phyloP scores from a whole-genome alignment of 2,329 filamentous ascomycete species.

The Aspergillus unguis region DNA sequence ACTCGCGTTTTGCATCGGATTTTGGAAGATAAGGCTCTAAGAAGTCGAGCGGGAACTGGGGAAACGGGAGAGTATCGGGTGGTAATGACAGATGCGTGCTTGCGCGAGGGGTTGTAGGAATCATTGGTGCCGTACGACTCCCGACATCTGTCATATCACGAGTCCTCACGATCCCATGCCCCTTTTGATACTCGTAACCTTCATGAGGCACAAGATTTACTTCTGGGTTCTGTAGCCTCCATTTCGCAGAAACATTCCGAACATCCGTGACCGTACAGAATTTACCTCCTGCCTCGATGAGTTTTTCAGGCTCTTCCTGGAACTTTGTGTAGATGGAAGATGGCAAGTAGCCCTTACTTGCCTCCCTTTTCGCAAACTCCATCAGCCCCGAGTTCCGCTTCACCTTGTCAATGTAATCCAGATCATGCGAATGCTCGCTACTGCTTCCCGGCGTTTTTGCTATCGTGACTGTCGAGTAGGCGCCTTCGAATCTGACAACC shows the following conservation, averaged over 20 bases:
- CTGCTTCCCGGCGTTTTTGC: conserved; percentile 41
- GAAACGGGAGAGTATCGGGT: conserved; percentile 45
- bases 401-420: conserved; percentile 47
- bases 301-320: conserved; percentile 44
- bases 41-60: conserved; percentile 44
- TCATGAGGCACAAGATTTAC: conserved; percentile 44
- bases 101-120: conserved; percentile 11
- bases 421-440: conserved; percentile 43
- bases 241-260: conserved; percentile 48
- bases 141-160: conserved; percentile 16
- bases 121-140: conserved; percentile 10
- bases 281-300: conserved; percentile 44
- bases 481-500: conserved; percentile 44
- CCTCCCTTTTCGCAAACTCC: conserved; percentile 45
- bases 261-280: conserved; percentile 48
- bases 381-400: conserved; percentile 49
- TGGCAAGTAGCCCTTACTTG: conserved; percentile 46
- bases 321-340: conserved; percentile 50
- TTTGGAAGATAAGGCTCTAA: conserved; percentile 53
- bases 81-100: conserved; percentile 24
- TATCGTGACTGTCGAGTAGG: conserved; percentile 44
- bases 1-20: conserved; percentile 28
- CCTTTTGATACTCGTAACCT: conserved; percentile 45
- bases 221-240: conserved; percentile 46
- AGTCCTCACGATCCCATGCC: conserved; percentile 41